Evolutionary conservation across 139 green algal genomes (phyloP).

Genomic region (Tetraselmis striata): DNA sequence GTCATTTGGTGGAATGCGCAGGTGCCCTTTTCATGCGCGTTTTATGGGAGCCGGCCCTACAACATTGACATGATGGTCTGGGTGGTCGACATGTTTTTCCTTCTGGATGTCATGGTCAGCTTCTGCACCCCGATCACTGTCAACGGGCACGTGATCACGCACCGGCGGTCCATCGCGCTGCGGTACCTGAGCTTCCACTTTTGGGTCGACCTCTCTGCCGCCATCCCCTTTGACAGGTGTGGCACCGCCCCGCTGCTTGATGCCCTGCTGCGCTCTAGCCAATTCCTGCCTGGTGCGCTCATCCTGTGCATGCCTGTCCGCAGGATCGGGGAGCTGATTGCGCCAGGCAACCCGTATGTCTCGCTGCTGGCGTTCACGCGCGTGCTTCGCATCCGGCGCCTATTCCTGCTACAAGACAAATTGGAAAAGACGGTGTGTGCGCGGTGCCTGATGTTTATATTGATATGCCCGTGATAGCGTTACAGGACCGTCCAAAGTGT

Average conservation of each 20-base stretch:
- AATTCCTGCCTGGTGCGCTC: neutral
- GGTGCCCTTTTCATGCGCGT: neutral
- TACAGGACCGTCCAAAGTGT: no score
- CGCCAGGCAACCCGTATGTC: neutral
- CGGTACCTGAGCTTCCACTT: neutral
- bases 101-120: neutral
- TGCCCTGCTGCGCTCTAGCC: neutral
- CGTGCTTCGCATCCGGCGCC: neutral
- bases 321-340: neutral
- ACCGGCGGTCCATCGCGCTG: neutral
- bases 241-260: neutral
- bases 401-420: neutral
- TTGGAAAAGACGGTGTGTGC: no score
- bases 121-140: neutral
- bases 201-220: neutral
- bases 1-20: neutral
- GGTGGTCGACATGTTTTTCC: neutral
- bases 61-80: neutral
- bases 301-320: neutral
- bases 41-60: neutral
- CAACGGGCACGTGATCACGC: neutral
- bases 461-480: no score
- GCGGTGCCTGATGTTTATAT: no score
- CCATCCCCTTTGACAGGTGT: neutral
- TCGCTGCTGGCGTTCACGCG: neutral